Evolutionary conservation across 306 rosid species (phyloP), one percentile per base, ranked within the genome.

Genomic region (Clitoria ternatea): DNA sequence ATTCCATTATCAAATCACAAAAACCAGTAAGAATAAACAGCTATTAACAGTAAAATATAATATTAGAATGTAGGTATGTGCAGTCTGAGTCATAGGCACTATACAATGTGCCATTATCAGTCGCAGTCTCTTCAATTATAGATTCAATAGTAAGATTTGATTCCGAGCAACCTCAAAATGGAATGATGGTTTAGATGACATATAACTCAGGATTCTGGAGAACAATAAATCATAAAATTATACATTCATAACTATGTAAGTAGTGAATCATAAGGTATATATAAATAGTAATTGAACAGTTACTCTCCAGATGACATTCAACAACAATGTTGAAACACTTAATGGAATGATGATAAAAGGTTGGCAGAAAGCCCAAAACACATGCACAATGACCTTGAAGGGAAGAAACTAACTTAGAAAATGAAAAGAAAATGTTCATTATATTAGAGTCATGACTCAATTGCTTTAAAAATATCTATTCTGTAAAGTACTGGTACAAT

Each of bases 391-490:
- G 39, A 39, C 11, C 20, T 61, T 53, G 29, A 11, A 2, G 54
- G 42, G 26, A 70, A 39, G 45, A 2, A 43, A 61, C 60, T 30
- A 42, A 33, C 43, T 42, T 44, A 56, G 1, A 14, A 61, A 65
- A 17, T 1, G 27, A 23, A 74, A 18, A 32, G 3, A 27, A 59
- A 47, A 50, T 14, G 52, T 7, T 39, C 10, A 47, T 17, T 45
- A 56, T 64, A 63, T 37, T 63, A 53, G 45, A 56, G 74, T 4
- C 66, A 72, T 35, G 22, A 55, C 50, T 35, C 26, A 52, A 50
- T 39, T 20, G 44, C 22, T 48, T 37, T 65, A 54, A 43, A 20
- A 19, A 47, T 48, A 72, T 29, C 30, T 37, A 47, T 20, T 35
- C 56, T 70, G 36, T 35, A 62, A 64, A 32, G 36, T 39, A 47